Percentiles rank a stretch among this genome's conserved stretches.
These are phyloP conservation scores for Aegilops tauschii DNA, from an alignment of 176 grass and related monocot genomes.

Conservation along the genomic window DNA sequence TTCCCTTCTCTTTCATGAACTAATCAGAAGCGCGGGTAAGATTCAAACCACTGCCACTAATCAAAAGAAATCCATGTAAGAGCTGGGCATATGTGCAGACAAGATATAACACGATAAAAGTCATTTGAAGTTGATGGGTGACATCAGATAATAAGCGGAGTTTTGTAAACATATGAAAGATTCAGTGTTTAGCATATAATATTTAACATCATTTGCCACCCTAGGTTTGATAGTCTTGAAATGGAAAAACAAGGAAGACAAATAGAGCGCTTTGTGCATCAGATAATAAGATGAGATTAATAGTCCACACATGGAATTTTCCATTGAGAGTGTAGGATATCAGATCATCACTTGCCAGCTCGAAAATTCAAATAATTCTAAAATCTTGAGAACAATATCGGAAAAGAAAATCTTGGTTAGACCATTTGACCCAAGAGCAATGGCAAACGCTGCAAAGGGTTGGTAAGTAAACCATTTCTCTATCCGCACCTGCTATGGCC, in stretches of 20 bases:
- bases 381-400: background rate
- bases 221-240: background rate
- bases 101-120: background rate
- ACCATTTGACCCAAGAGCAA: background rate
- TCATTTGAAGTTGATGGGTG: background rate
- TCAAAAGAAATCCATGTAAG: no score
- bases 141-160: background rate
- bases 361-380: background rate
- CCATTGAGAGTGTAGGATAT: background rate
- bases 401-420: background rate
- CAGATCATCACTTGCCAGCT: background rate
- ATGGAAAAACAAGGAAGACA: background rate
- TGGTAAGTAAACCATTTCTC: no score
- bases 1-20: background rate
- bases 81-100: no score
- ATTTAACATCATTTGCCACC: background rate
- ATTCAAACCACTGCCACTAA: background rate
- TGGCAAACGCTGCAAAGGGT: background rate
- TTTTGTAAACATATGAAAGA: background rate
- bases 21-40: background rate
- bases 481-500: fast-evolving
- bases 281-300: background rate
- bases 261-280: background rate
- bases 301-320: background rate
- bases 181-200: background rate